Percentiles rank a stretch among this genome's conserved stretches.
phyloP scores from a whole-genome alignment of 257 asterid genomes.

The Fraxinus cuspidata region DNA sequence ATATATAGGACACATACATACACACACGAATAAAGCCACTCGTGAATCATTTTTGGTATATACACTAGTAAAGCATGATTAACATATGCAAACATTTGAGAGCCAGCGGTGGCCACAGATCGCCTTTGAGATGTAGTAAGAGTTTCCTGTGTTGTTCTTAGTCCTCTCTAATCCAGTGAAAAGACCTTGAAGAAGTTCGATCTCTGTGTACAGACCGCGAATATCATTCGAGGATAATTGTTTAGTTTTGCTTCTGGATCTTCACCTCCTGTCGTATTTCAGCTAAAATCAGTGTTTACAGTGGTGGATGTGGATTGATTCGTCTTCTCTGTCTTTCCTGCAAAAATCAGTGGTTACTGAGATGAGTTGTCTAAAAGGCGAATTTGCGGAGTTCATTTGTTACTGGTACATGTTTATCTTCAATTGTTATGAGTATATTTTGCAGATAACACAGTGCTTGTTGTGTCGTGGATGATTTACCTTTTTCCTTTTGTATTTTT shows the following conservation, averaged over 20 bases:
- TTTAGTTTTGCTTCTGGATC: not conserved
- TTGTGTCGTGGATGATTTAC: not conserved
- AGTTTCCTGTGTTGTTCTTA: not conserved
- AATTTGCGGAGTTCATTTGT: not conserved
- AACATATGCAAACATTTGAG: not conserved
- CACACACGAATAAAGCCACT: not conserved
- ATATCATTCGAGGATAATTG: not conserved
- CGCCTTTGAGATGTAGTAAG: not conserved
- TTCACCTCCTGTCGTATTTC: not conserved
- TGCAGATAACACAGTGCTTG: not conserved
- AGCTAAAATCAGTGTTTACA: not conserved
- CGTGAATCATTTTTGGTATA: too few species aligned
- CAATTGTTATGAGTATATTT: too few species aligned
- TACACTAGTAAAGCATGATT: too few species aligned
- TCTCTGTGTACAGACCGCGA: not conserved
- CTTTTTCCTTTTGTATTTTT: not conserved
- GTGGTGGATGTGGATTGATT: not conserved
- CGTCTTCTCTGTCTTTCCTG: not conserved
- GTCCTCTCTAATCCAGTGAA: not conserved
- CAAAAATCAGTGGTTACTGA: not conserved
- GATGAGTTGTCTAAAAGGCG: not conserved
- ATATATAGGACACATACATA: too few species aligned
- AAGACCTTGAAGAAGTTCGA: not conserved
- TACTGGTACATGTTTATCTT: not conserved
- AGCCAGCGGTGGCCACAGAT: slow-evolving; percentile 5